Evolutionary conservation across 1,284 basidiomycete genomes (phyloP).

Genomic region (Neonothopanus nambi): DNA sequence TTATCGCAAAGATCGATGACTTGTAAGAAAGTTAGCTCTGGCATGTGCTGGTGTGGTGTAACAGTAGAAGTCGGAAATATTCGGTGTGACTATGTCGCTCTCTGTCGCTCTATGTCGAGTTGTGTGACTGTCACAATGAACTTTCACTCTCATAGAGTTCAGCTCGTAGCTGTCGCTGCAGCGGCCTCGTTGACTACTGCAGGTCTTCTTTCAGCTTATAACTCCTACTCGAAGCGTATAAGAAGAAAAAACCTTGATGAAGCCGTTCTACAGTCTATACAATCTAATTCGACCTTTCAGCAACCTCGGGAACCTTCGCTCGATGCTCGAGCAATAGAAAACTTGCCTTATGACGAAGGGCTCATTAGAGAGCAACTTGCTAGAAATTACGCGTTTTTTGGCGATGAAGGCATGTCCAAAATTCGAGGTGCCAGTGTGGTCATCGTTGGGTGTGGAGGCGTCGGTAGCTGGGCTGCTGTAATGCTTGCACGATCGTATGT

Average conservation of each 20-base stretch:
- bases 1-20: conserved; percentile 67
- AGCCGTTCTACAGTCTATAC: conserved; percentile 55
- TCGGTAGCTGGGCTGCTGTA: conserved; percentile 93
- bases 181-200: conserved; percentile 65
- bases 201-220: conserved; percentile 56
- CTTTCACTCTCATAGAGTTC: conserved; percentile 45
- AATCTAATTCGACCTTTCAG: conserved; percentile 26
- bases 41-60: too few relatives aligned
- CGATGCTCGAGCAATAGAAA: background rate
- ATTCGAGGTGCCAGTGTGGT: conserved; percentile 81
- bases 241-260: conserved; percentile 56
- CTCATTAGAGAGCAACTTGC: conserved; percentile 87
- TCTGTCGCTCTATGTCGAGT: too few relatives aligned
- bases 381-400: conserved; percentile 94
- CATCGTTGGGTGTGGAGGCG: conserved; percentile 93
- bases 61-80: too few relatives aligned
- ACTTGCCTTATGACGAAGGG: conserved; percentile 61
- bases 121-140: conserved; percentile 16
- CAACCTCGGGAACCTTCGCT: conserved; percentile 19
- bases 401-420: conserved; percentile 84
- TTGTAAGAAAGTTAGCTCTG: conserved; percentile 48
- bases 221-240: conserved; percentile 44
- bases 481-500: conserved; percentile 90
- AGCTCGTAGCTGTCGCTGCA: conserved; percentile 62
- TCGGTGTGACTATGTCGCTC: too few relatives aligned